Conservation (phyloP, 139 green algal species). For the Diplosphaera chodatii region DNA sequence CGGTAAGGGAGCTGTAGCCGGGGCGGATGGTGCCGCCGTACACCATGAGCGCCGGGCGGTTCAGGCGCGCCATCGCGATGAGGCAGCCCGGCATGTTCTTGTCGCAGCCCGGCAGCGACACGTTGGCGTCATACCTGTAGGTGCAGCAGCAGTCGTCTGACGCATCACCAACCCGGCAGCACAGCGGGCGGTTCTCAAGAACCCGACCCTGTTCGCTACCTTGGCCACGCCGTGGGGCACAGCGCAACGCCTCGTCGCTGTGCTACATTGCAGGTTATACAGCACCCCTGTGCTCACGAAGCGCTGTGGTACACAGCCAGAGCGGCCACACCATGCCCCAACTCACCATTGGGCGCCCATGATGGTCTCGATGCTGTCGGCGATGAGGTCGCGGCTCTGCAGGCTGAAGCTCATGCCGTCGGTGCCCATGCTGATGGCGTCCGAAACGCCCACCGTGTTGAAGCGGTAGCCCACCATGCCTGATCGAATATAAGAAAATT, state of each 20-base stretch:
- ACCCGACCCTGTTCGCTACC: too few species aligned
- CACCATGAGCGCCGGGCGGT: constrained; percentile 94
- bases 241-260: too few species aligned
- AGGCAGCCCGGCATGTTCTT: constrained; percentile 98
- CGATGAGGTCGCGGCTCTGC: constrained; percentile 86
- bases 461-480: constrained; percentile 88
- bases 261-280: too few species aligned
- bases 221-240: too few species aligned
- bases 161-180: too few species aligned
- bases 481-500: too few species aligned
- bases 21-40: constrained; percentile 98
- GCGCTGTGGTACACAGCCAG: too few species aligned
- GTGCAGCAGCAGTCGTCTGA: background rate
- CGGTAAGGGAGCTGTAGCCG: constrained; percentile 38
- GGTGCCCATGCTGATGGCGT: constrained; percentile 98
- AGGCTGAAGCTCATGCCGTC: constrained; percentile 94
- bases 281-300: too few species aligned
- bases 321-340: too few species aligned
- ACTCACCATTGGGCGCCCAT: constrained; percentile 94
- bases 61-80: constrained; percentile 94
- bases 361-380: constrained; percentile 95
- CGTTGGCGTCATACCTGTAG: constrained; percentile 82
- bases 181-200: too few species aligned
- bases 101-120: constrained; percentile 89
- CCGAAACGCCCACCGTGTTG: constrained; percentile 90